Base-by-base conservation (phyloP, 148 eudicot species). In the Fallopia convolvulus region DNA sequence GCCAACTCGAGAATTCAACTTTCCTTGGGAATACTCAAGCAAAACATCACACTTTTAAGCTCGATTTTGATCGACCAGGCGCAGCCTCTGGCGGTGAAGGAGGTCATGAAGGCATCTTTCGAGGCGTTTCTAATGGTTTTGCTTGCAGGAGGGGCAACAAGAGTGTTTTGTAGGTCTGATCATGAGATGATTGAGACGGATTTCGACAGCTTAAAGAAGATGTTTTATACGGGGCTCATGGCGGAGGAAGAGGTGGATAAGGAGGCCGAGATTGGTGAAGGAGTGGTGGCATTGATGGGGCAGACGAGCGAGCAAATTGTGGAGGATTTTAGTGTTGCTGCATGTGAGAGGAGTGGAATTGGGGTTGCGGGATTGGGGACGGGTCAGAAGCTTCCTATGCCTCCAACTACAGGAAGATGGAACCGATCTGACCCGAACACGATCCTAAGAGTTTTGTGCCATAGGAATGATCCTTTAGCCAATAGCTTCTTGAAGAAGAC, bases 401-500 rank as follows among this genome's bases (percentile, higher is more conserved):
- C 99, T 5, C 96, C 96, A 2, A 92, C 97, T 0, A 92, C 97
- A 0, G 99, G 94, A 4, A 86, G 82, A 32, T 94, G 99, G 99
- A 87, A 84, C 52, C 77, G 89, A n/a, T 76, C 91, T 0, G 98
- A 94, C 72, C 95, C 98, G 0, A 94, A 94, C 47, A 94, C 98
- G 4, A 90, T 94, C n/a, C 79, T 94, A 39, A 87, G 99, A 84
- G 91, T 94, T 1, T 76, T 94, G 70, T 94, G 99, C 70, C 84
- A 89, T 80, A 80, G 99, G 77, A 90, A 94, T 58, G 99, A 94
- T 63, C 77, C 81, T 26, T 81, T 72, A 0, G 90, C 99, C 0
- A 94, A 90, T 52, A 77, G 80, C 42, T 94, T 90, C 83, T 87
- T 94, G 79, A 94, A 94, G 88, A 88, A 78, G 80, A 86, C 96